These are phyloP conservation scores for Exophiala oligosperma DNA, from an alignment of 2,329 filamentous ascomycete genomes.

Conservation along the genomic window DNA sequence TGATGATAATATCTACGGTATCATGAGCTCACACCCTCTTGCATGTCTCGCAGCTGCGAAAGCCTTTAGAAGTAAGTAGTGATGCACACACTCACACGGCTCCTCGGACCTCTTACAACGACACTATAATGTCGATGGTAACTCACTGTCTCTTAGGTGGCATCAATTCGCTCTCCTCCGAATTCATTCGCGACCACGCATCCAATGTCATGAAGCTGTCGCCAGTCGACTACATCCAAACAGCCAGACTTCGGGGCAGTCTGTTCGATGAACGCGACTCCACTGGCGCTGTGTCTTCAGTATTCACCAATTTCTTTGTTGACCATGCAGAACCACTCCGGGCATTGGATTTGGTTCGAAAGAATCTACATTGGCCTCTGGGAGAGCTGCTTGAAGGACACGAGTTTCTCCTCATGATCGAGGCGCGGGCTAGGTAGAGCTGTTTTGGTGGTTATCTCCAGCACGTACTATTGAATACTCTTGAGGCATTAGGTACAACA, in stretches of 20 bases:
- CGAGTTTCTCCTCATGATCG: too few species aligned
- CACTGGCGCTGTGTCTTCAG: too few species aligned
- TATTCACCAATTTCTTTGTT: too few species aligned
- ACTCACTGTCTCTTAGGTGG: constrained; percentile 5
- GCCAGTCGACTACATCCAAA: constrained; percentile 5
- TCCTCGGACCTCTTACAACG: background rate
- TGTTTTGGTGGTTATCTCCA: too few species aligned
- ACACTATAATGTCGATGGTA: background rate
- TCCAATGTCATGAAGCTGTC: constrained; percentile 13
- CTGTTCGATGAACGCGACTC: too few species aligned
- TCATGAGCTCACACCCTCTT: constrained; percentile 17
- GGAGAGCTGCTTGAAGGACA: too few species aligned
- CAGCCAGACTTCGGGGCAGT: background rate
- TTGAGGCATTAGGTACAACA: too few species aligned
- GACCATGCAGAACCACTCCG: too few species aligned
- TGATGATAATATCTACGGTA: constrained; percentile 15
- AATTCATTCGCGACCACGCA: constrained; percentile 21
- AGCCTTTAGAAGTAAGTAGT: constrained; percentile 14
- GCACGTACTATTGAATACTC: too few species aligned
- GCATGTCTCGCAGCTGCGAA: constrained; percentile 17
- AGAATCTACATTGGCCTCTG: too few species aligned
- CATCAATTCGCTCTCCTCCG: constrained; percentile 9
- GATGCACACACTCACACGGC: background rate
- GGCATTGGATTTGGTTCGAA: too few species aligned
- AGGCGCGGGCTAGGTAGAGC: too few species aligned